Percentiles rank a stretch among this genome's conserved stretches.
These are phyloP conservation scores for Sugiyamaella paludigena DNA, from an alignment of 1,139 yeast genomes.

Conservation along the genomic window DNA sequence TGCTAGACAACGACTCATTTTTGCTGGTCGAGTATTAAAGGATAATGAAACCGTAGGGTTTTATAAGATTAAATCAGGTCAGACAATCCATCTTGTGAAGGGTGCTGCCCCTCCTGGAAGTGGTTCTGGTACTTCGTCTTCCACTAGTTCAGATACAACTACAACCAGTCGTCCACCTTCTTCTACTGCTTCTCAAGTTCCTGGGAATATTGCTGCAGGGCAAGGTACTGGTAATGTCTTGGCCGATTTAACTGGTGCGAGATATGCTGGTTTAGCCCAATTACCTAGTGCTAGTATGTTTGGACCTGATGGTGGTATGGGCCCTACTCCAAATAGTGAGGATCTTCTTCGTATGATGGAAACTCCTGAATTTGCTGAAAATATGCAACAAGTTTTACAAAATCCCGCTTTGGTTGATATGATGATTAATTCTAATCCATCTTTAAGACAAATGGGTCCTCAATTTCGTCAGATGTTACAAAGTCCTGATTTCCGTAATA, in stretches of 20 bases:
- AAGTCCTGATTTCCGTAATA: conserved; percentile 77
- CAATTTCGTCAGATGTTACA: conserved; percentile 84
- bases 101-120: conserved; percentile 42
- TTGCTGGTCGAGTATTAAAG: conserved; percentile 89
- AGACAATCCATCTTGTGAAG: conserved; percentile 85
- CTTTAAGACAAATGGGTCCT: conserved; percentile 78
- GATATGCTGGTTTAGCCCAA: conserved; percentile 90
- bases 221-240: conserved; percentile 85
- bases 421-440: conserved; percentile 80
- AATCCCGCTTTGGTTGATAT: conserved; percentile 84
- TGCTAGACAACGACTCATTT: conserved; percentile 80
- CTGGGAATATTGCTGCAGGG: conserved; percentile 81
- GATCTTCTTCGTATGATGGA: conserved; percentile 73
- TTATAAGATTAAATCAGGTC: conserved; percentile 82
- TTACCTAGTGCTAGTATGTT: conserved; percentile 86
- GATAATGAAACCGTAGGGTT: conserved; percentile 70
- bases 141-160: conserved; percentile 24
- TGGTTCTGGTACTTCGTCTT: conserved; percentile 23
- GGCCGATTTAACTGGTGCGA: conserved; percentile 90
- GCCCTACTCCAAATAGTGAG: conserved; percentile 67
- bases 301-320: conserved; percentile 94
- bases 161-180: conserved; percentile 29
- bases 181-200: conserved; percentile 42
- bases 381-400: conserved; percentile 75
- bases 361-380: conserved; percentile 75